Evolutionary conservation across 768 basidiomycete genomes (phyloP).

Genomic region (Neoboletus subvelutipes): DNA sequence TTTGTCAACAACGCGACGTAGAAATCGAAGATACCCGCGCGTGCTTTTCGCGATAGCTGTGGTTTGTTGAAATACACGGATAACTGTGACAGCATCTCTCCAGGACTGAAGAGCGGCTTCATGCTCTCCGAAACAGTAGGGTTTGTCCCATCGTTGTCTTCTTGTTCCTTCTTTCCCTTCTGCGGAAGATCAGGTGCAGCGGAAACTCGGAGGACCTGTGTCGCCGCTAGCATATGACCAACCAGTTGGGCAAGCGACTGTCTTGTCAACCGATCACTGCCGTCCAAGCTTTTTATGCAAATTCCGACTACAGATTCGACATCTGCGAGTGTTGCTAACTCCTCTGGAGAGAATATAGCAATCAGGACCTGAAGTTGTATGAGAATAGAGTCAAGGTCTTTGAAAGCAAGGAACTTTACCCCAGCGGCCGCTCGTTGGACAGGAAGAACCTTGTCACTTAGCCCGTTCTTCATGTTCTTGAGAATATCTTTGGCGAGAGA

Average conservation of each 20-base stretch:
- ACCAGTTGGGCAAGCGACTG: constrained; percentile 75
- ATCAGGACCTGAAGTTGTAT: constrained; percentile 43
- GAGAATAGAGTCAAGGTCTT: constrained; percentile 10
- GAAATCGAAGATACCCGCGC: constrained; percentile 87
- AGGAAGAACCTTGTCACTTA: constrained; percentile 81
- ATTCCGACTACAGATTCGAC: constrained; percentile 71
- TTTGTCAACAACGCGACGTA: constrained; percentile 75
- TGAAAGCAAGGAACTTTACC: constrained; percentile 39
- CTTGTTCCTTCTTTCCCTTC: constrained; percentile 63
- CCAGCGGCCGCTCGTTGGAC: constrained; percentile 84
- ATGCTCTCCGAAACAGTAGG: constrained; percentile 49
- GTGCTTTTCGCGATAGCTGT: constrained; percentile 61
- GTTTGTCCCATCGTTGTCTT: constrained; percentile 55
- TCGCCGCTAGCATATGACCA: constrained; percentile 80
- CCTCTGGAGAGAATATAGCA: constrained; percentile 57
- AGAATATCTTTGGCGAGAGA: constrained; percentile 73
- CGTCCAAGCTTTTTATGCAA: constrained; percentile 75
- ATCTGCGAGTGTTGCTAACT: constrained; percentile 60
- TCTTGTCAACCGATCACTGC: constrained; percentile 80
- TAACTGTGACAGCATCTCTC: constrained; percentile 81
- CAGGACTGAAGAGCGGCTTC: constrained; percentile 67
- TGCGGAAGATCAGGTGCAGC: constrained; percentile 46
- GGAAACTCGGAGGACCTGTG: constrained; percentile 65
- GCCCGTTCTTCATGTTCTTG: constrained; percentile 73
- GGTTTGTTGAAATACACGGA: constrained; percentile 81